phyloP scores from a whole-genome alignment of 2,329 filamentous ascomycete species.

The Penicillium hesseltinei region DNA sequence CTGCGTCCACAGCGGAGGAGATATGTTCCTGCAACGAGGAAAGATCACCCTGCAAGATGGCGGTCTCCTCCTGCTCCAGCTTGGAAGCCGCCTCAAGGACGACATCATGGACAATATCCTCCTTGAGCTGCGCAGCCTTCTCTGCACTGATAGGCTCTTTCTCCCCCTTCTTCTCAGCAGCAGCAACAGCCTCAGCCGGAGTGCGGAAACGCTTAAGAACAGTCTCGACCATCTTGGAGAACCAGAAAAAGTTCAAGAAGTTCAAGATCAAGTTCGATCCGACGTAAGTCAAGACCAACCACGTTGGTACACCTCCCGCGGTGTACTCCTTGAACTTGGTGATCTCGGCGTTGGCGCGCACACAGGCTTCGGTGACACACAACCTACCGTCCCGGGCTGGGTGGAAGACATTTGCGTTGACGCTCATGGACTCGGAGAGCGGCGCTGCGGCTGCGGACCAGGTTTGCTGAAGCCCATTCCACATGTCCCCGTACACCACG shows the following conservation, averaged over 20 bases:
- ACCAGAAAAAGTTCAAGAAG: constrained; percentile 64
- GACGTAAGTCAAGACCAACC: constrained; percentile 60
- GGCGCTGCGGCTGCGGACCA: constrained; percentile 33
- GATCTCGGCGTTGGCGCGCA: constrained; percentile 46
- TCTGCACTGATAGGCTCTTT: constrained; percentile 7
- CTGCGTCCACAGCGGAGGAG: constrained; percentile 52
- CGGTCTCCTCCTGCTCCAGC: constrained; percentile 32
- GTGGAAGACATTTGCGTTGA: constrained; percentile 37
- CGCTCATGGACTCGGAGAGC: constrained; percentile 29
- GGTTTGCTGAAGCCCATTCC: constrained; percentile 49
- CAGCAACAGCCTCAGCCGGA: constrained; percentile 23
- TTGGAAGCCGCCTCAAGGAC: constrained; percentile 37
- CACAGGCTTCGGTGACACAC: constrained; percentile 41
- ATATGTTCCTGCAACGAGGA: constrained; percentile 17
- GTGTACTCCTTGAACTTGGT: constrained; percentile 48
- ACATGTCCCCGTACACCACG: constrained; percentile 60
- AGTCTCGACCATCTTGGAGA: constrained; percentile 65
- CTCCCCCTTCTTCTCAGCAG: constrained; percentile 26
- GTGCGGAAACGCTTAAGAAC: constrained; percentile 60
- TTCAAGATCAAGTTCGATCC: constrained; percentile 61
- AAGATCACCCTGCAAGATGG: constrained; percentile 28
- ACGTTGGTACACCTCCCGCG: constrained; percentile 50
- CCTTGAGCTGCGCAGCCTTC: constrained; percentile 12
- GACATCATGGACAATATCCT: constrained; percentile 31
- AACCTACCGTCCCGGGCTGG: constrained; percentile 32